Evolutionary conservation across 2,329 filamentous ascomycete species (phyloP).

Genomic region (Aspergillus fijiensis): DNA sequence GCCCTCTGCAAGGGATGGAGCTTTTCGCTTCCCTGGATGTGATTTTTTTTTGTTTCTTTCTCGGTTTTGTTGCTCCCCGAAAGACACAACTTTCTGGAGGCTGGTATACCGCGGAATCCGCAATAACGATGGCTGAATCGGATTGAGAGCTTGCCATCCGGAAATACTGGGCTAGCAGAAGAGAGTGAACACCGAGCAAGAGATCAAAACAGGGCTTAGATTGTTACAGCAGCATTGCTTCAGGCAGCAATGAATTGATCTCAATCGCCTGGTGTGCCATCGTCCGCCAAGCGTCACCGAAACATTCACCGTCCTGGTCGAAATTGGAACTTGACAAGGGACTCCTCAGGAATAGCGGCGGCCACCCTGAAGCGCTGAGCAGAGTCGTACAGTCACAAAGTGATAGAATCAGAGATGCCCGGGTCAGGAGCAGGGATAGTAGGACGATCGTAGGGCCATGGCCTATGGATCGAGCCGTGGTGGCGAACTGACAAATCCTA

Average conservation of each 20-base stretch:
- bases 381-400: constrained; percentile 13
- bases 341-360: constrained; percentile 9
- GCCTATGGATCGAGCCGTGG: constrained; percentile 15
- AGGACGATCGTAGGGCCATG: not conserved
- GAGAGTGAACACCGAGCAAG: not conserved
- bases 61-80: not conserved
- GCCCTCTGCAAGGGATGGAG: constrained; percentile 22
- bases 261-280: not conserved
- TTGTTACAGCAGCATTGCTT: constrained; percentile 1
- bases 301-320: constrained; percentile 4
- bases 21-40: constrained; percentile 2
- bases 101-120: not conserved
- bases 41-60: not conserved
- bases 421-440: not conserved
- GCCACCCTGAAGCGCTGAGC: constrained; percentile 16
- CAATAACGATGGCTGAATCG: not conserved
- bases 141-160: too few relatives aligned
- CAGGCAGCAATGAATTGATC: constrained; percentile 11
- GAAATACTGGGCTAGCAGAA: not conserved
- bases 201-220: not conserved
- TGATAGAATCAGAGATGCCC: not conserved
- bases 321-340: constrained; percentile 5
- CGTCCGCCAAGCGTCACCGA: constrained; percentile 6
- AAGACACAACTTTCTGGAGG: not conserved
- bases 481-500: constrained; percentile 19